phyloP scores from a whole-genome alignment of 306 rosid genomes.

The Medicago arabica region DNA sequence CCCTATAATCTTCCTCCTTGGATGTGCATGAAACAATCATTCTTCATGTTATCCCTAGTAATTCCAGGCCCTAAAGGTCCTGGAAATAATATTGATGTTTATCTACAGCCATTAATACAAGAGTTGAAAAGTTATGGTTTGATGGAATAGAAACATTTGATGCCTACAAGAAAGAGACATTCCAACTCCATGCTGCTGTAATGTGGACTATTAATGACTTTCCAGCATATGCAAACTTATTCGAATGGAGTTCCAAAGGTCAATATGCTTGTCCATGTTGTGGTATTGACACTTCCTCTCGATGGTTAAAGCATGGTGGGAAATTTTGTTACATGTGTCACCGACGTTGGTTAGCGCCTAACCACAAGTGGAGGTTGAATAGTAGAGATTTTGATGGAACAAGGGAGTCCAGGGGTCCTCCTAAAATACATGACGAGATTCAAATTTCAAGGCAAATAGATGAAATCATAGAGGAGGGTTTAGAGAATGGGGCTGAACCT shows the following conservation, averaged over 20 bases:
- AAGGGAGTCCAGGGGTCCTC: neutral
- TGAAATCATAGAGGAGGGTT: neutral
- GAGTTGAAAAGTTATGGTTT: neutral
- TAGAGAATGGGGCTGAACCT: neutral
- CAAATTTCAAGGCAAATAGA: neutral
- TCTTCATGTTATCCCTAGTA: neutral
- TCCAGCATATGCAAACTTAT: neutral
- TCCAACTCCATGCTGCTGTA: neutral
- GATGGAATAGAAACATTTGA: neutral
- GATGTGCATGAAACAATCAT: slow-evolving; percentile 6
- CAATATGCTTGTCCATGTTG: neutral
- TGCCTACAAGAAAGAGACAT: neutral
- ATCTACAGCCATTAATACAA: neutral
- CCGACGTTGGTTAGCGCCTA: neutral
- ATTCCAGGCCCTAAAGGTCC: neutral
- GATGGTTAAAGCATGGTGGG: neutral
- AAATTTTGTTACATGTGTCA: neutral
- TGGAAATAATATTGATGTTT: neutral
- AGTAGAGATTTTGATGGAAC: neutral
- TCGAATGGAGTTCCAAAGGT: slow-evolving; percentile 2
- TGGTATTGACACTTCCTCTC: neutral
- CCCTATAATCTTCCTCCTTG: neutral
- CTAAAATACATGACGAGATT: neutral
- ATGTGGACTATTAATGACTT: neutral
- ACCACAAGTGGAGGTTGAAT: neutral